Evolutionary conservation across 148 eudicot genomes (phyloP), one percentile per base, ranked within the genome.

Genomic region (Arctostaphylos glauca): DNA sequence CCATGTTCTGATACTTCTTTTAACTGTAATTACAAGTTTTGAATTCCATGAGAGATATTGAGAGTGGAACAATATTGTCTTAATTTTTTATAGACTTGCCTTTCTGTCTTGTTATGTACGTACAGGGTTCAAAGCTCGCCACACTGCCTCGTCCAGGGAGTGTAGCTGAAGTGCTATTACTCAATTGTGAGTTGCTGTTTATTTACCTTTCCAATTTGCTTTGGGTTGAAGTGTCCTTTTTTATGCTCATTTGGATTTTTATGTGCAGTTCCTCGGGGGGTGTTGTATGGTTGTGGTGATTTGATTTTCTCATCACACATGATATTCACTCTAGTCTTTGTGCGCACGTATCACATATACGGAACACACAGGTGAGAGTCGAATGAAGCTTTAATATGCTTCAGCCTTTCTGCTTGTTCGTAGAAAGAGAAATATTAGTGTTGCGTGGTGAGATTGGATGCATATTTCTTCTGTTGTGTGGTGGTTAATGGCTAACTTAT

Each of bases 271-370:
- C 92, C 97, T 81, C 88, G 88, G 38, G 98, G 98, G 23, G 87
- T 92, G 64, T 92, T 93, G 31, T 94, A 89, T 87, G 99, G 99
- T n/a, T 94, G 99, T 90, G 98, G 99, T 67, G 99, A 96, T 84
- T 89, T 96, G 81, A 96, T 96, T 87, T 96, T 96, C 84, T 96
- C 99, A 31, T 96, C 99, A 18, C 99, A 96, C 87, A 96, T 96
- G 99, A 96, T 96, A 85, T 96, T 96, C 85, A 81, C 98, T 64
- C 92, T 94, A 16, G 93, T 92, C 68, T 94, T 93, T 88, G 90
- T 96, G 87, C 94, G 98, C 77, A 96, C 98, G 15, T 96, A 94
- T 84, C 96, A 94, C 12, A 96, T 91, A 87, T 96, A 94, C 76
- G 99, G 99, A 48, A 86, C 95, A 58, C 89, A 81, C 64, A 96